Percentiles rank a stretch among this genome's conserved stretches.
phyloP scores from a whole-genome alignment of 257 asterid species.

The Oldenlandia corymbosa region DNA sequence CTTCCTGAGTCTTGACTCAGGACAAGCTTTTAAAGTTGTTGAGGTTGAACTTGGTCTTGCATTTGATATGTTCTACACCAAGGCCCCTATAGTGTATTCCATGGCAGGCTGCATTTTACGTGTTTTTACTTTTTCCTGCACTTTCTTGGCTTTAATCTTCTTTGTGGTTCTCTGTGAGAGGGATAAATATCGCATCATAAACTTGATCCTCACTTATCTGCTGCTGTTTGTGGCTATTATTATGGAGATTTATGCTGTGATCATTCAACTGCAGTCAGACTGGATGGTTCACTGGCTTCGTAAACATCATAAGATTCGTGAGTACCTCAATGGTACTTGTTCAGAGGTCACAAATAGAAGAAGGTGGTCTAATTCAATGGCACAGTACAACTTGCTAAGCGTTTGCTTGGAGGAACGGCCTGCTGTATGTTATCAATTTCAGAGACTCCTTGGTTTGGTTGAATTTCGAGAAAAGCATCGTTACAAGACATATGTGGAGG shows the following conservation, averaged over 20 bases:
- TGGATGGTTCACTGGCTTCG: constrained; percentile 33
- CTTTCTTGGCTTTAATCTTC: constrained; percentile 13
- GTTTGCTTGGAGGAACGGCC: constrained; percentile 28
- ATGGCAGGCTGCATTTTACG: constrained; percentile 24
- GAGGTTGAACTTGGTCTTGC: constrained; percentile 49
- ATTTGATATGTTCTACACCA: constrained; percentile 43
- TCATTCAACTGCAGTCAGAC: constrained; percentile 25
- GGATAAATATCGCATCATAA: constrained; percentile 15
- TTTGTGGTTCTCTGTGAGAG: constrained; percentile 21
- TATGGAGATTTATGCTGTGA: constrained; percentile 29
- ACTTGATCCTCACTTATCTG: constrained; percentile 33
- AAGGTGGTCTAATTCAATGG: constrained; percentile 45
- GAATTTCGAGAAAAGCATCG: constrained; percentile 32
- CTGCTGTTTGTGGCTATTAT: constrained; percentile 31
- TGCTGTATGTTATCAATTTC: constrained; percentile 2
- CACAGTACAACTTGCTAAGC: constrained; percentile 36
- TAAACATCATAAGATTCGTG: background rate
- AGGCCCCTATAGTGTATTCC: constrained; percentile 31
- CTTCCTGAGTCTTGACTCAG: constrained; percentile 10
- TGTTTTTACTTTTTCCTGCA: constrained; percentile 20
- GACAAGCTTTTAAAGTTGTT: constrained; percentile 35
- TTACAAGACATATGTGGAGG: constrained; percentile 27
- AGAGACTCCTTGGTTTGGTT: constrained; percentile 20
- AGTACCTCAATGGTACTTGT: constrained; percentile 4
- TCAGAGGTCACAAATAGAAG: constrained; percentile 5